phyloP scores from a whole-genome alignment of 2,329 filamentous ascomycete genomes.

The Penicillium sp. region DNA sequence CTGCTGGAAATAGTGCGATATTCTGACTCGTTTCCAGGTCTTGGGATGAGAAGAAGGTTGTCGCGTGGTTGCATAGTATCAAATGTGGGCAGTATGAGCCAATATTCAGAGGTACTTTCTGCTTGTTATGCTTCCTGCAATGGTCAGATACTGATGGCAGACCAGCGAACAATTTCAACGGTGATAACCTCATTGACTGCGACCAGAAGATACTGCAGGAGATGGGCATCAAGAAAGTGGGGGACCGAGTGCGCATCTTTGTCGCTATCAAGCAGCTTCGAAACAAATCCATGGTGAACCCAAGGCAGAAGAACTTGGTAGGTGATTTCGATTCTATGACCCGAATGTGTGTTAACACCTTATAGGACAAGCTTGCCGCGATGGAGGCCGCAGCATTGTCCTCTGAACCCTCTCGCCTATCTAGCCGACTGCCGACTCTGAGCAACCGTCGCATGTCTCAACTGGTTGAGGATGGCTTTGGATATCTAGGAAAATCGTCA shows the following conservation, averaged over 20 bases:
- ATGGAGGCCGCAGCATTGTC: conserved; percentile 67
- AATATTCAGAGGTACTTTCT: conserved; percentile 64
- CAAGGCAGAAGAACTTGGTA: conserved; percentile 83
- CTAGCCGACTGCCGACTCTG: conserved; percentile 49
- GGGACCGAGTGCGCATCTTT: conserved; percentile 88
- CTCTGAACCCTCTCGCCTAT: conserved; percentile 62
- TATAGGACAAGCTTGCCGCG: conserved; percentile 76
- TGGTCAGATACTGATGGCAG: conserved; percentile 19
- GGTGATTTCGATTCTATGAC: conserved; percentile 24
- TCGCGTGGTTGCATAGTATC: conserved; percentile 85
- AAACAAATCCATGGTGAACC: conserved; percentile 71
- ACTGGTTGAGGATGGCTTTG: conserved; percentile 38
- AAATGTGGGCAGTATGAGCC: conserved; percentile 93
- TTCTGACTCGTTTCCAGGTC: conserved; percentile 43
- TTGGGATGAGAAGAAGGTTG: conserved; percentile 90
- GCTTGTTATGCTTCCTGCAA: neutral
- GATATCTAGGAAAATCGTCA: conserved; percentile 53
- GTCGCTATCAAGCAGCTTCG: conserved; percentile 79
- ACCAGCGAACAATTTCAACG: conserved; percentile 86
- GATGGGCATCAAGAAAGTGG: conserved; percentile 97
- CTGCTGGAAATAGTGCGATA: neutral
- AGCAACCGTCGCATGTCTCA: conserved; percentile 62
- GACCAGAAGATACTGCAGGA: conserved; percentile 95
- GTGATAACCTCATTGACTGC: conserved; percentile 93
- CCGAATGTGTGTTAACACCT: conserved; percentile 15